Percentiles rank a stretch among this genome's conserved stretches.
Evolutionary conservation across 2,329 filamentous ascomycete species (phyloP).

Genomic region (Ascochyta pisi): DNA sequence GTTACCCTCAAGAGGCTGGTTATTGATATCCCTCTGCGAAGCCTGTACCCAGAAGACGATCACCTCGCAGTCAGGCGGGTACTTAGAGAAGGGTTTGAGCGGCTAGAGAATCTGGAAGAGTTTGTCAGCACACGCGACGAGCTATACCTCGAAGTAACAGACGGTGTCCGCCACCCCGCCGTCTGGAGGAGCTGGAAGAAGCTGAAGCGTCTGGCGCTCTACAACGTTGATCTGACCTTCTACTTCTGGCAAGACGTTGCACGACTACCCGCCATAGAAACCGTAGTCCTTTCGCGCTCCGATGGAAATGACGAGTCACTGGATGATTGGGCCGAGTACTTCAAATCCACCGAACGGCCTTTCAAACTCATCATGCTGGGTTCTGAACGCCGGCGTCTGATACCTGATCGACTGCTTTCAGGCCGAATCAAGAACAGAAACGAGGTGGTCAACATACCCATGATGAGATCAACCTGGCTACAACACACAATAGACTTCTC

Average conservation of each 20-base stretch:
- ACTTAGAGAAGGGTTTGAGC: constrained; percentile 56
- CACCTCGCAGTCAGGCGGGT: constrained; percentile 47
- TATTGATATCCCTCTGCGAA: constrained; percentile 58
- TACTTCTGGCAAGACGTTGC: constrained; percentile 41
- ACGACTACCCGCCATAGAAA: constrained; percentile 48
- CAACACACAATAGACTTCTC: constrained; percentile 51
- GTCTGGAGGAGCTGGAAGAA: constrained; percentile 56
- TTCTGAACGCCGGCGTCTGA: constrained; percentile 22
- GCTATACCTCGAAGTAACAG: constrained; percentile 48
- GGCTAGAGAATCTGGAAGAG: constrained; percentile 55
- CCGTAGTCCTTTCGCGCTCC: constrained; percentile 54
- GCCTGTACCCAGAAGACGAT: constrained; percentile 54
- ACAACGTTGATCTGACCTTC: constrained; percentile 50
- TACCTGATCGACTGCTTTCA: constrained; percentile 22
- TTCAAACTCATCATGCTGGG: constrained; percentile 34
- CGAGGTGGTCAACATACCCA: constrained; percentile 42
- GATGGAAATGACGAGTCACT: constrained; percentile 32
- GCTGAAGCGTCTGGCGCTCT: constrained; percentile 54
- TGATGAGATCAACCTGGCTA: constrained; percentile 51
- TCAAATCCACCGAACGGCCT: constrained; percentile 28
- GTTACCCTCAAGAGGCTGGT: constrained; percentile 55
- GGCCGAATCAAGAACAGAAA: constrained; percentile 36
- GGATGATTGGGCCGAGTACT: constrained; percentile 53
- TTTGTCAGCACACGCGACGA: constrained; percentile 59
- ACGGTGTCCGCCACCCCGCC: constrained; percentile 31